A percentile compares a stretch with the other conserved stretches of the same genome.
Evolutionary conservation across 2,329 filamentous ascomycete species (phyloP).

Genomic region (Neofusicoccum cordaticola): DNA sequence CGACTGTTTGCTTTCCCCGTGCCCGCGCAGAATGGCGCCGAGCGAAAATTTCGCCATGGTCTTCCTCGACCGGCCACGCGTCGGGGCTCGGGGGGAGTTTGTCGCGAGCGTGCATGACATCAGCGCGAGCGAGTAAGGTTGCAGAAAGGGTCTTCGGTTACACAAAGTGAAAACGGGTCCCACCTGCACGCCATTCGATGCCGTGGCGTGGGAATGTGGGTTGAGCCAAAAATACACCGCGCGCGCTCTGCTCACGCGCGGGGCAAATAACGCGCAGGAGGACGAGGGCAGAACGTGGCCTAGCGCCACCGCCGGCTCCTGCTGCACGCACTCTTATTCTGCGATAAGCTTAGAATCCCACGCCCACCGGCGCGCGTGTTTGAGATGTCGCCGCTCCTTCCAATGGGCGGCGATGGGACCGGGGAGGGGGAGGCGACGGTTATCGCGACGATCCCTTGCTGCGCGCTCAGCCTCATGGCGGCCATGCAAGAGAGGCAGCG

Average conservation of each 20-base stretch:
- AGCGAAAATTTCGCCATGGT: too few species aligned
- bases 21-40: too few species aligned
- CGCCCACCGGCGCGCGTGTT: neutral
- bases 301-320: neutral
- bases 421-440: too few species aligned
- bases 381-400: too few species aligned
- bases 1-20: too few species aligned
- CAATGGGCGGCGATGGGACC: too few species aligned
- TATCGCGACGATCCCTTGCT: neutral
- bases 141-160: neutral
- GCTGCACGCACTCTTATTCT: neutral
- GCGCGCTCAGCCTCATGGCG: neutral
- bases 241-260: too few species aligned
- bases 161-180: neutral
- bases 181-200: neutral
- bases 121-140: neutral
- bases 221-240: slow-evolving; percentile 8
- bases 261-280: too few species aligned
- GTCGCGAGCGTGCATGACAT: slow-evolving; percentile 10
- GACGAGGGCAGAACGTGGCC: neutral
- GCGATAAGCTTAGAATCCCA: slow-evolving; percentile 8
- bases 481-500: neutral
- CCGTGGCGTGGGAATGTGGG: neutral
- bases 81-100: neutral
- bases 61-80: neutral